Evolutionary conservation across 2,329 filamentous ascomycete genomes (phyloP).

Genomic region (Aureobasidium pullulans): DNA sequence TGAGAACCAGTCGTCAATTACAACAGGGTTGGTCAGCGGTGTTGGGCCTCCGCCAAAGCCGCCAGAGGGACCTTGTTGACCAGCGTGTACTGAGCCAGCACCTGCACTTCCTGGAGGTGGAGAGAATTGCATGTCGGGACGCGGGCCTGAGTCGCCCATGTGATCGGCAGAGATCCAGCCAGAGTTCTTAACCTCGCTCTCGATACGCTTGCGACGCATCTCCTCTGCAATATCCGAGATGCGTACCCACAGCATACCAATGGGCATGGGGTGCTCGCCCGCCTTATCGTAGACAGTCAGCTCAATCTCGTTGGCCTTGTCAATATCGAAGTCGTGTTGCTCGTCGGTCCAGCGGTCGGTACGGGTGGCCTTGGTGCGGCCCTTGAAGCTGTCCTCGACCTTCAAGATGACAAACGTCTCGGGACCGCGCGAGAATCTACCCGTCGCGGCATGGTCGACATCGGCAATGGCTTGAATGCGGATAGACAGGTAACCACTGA

Average conservation of each 20-base stretch:
- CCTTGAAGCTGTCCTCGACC: slow-evolving; percentile 88
- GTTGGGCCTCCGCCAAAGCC: slow-evolving; percentile 30
- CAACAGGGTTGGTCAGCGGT: slow-evolving; percentile 47
- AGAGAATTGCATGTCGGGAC: slow-evolving; percentile 47
- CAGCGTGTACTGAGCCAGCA: slow-evolving; percentile 23
- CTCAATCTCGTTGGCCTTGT: slow-evolving; percentile 98
- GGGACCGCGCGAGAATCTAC: slow-evolving; percentile 78
- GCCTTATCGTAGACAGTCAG: slow-evolving; percentile 96
- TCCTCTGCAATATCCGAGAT: slow-evolving; percentile 97
- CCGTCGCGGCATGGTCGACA: slow-evolving; percentile 80
- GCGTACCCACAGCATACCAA: slow-evolving; percentile 90
- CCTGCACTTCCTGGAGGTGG: slow-evolving; percentile 37
- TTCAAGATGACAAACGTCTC: slow-evolving; percentile 96
- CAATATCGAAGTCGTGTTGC: slow-evolving; percentile 83
- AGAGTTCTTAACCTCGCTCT: slow-evolving; percentile 86
- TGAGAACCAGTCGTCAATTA: slow-evolving; percentile 93
- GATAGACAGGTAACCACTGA: slow-evolving; percentile 83
- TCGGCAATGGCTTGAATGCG: slow-evolving; percentile 84
- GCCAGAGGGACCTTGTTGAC: slow-evolving; percentile 27
- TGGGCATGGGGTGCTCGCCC: slow-evolving; percentile 78
- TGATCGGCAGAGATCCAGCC: slow-evolving; percentile 97
- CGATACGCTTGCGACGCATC: slow-evolving; percentile 93
- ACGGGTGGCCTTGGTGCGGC: slow-evolving; percentile 74
- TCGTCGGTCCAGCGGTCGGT: slow-evolving; percentile 91
- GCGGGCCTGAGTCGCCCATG: slow-evolving; percentile 58